Base-by-base conservation (phyloP, 176 grass and related monocot genomes). In the Raddia distichophylla region DNA sequence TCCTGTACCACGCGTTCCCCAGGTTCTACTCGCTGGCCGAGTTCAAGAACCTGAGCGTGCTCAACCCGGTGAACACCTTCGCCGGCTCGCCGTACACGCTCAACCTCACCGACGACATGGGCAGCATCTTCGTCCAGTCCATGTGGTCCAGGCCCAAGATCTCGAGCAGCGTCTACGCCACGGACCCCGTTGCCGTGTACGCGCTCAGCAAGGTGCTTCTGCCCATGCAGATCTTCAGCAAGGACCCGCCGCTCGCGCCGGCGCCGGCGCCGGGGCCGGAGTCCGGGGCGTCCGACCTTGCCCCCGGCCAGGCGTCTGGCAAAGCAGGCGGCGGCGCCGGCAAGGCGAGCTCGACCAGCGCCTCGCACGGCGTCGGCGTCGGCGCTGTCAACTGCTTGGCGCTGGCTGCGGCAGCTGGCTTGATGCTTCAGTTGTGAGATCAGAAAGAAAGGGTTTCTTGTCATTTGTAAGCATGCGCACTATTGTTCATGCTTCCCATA, bases 61-160 rank as follows among this genome's bases (percentile, higher is more conserved):
- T 87, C 69, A 94, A 95, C 87, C 96, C 96, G 13, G 92, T 98
- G 13, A 86, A 60, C 82, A 98, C 96, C 20, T 98, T 95, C 73
- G 96, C 93, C 34, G 90, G 96, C 10, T 66, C 79, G 37, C 85
- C 86, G 5, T 93, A 93, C 86, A 90, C 84, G 40, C 93, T 98
- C 33, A 78, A 98, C 73, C 70, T 93, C 64, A 95, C 96, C 27
- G 85, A 98, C 77, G 35, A 91, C 65, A 87, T 87, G 74, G 96
- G 96, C 34, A 57, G 10, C 74, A 91, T 98, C 72, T 79, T 43
- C 70, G 86, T 98, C 12, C 14, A 82, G 67, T 98, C 96, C 43
- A 79, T 32, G 61, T 98, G 96, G 96, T 98, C 93, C 46, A 84
- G 33, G n/a, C 88, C 96, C 44, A 88, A 84, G 89, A 90, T 95